These are phyloP conservation scores for Xylaria sp. DNA, from an alignment of 2,329 filamentous ascomycete species.

Conservation along the genomic window DNA sequence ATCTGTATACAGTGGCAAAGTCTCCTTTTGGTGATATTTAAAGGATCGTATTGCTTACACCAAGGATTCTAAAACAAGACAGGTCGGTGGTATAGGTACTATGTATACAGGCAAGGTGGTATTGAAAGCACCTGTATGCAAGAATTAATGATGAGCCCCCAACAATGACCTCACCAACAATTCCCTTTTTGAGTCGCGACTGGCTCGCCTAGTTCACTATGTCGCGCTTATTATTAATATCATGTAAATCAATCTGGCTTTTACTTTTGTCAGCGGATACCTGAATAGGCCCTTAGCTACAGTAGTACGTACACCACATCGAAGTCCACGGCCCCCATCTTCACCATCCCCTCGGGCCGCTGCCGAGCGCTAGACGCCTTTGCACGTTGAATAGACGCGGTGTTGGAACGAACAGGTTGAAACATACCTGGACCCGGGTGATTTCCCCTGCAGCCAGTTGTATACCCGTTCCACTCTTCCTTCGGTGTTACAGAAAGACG, in stretches of 20 bases:
- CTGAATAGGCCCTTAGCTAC: neutral
- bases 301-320: neutral
- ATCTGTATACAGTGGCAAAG: neutral
- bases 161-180: conserved; percentile 21
- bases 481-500: conserved; percentile 6
- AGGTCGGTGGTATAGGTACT: conserved; percentile 2
- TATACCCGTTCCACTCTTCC: conserved; percentile 19
- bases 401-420: conserved; percentile 26
- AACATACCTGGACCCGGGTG: conserved; percentile 18
- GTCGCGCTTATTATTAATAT: conserved; percentile 11
- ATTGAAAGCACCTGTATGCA: conserved; percentile 18
- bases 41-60: conserved; percentile 28
- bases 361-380: conserved; percentile 38
- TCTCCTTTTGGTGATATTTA: conserved; percentile 26
- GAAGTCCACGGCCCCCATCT: conserved; percentile 33
- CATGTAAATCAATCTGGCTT: conserved; percentile 3
- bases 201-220: neutral
- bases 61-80: conserved; percentile 31
- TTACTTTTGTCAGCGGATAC: neutral
- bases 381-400: conserved; percentile 37
- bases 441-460: conserved; percentile 30
- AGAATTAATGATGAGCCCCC: conserved; percentile 13
- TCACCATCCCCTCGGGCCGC: conserved; percentile 35
- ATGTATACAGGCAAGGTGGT: conserved; percentile 2
- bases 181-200: conserved; percentile 18